Evolutionary conservation across 768 basidiomycete genomes (phyloP), one percentile per base, ranked within the genome.

Genomic region (Tylopilus balloui): DNA sequence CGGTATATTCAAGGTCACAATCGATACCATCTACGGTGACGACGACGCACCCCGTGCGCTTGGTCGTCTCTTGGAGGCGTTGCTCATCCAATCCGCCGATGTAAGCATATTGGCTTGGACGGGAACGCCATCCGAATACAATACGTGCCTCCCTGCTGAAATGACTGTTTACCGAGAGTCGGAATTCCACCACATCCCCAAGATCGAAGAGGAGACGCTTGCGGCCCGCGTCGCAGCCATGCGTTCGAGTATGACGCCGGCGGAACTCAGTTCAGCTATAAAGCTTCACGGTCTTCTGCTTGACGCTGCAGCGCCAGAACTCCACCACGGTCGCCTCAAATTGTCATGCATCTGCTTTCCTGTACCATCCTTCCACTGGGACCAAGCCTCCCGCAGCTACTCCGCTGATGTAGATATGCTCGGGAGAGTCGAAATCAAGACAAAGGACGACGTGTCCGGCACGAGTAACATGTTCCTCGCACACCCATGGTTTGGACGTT

Each of bases 1-100:
- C 3, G 63, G 61, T 21, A 51, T 65, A 6, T 54, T 65, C 34
- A 40, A 51, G 36, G 35, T 54, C 21, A 50, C 36, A 7, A 42
- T 64, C 6, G 46, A 50, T 17, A 25, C 60, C 9, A 41, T 47
- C 25, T 65, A 65, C 27, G 64, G 64, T 3, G 61, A 54, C 14
- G 63, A 59, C 11, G 49, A 55, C 39, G 40, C 7, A 2, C 45
- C 45, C 5, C 56, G 47, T 17, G 63, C 63, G 3, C 52, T 65
- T 5, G 50, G 55, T 39, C 56, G 63, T 37, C 47, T 65, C 2
- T 28, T 58, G 42, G 51, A 28, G 4, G 39, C 43, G 3, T 20
- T 61, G 9, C 40, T 61, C 3, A 47, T 40, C 13, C 39, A 31
- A 10, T 64, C 62, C 1, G 50, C 41, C 13, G 62, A 62, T 23